Base-by-base conservation (phyloP, 768 basidiomycete genomes). In the Termitomyces sp. region DNA sequence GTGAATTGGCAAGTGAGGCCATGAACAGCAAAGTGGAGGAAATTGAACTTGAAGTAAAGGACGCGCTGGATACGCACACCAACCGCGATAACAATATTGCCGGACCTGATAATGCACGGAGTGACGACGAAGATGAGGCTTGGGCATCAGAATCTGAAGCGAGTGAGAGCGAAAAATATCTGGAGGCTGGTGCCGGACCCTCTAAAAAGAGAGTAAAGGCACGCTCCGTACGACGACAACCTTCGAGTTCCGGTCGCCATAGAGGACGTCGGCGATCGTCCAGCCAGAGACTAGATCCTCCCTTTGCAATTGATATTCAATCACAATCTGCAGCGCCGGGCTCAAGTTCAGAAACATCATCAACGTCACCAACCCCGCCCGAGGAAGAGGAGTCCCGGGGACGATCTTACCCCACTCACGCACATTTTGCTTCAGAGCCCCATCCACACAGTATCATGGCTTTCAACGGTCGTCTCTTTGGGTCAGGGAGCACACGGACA, bases 131-230 rank as follows among this genome's bases (percentile, higher is more conserved):
- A 18, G 85, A 87, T 0, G 87, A 82, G 59, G 84, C 77, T 2
- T 88, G 86, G 87, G 77, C 80, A n/a, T 88, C 86, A 11, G 87
- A 78, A 18, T 88, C 86, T 6, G 88, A 90, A 50, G 72, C 67
- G 24, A 79, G 77, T 57, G 36, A 22, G 11, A 56, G 49, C 39
- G 59, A 60, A 12, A 45, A 55, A 13, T 54, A 41, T 4, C 22
- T 55, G 16, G 34, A 30, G 12, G 27, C 56, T 13, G 54, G 24
- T 48, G 5, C 31, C 16, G 20, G 50, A 24, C 12, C 12, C 6
- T 37, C 34, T 37, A 62, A 59, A 50, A 66, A 57, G 27, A 65
- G 62, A 15, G 24, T 58, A 6, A 66, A 63, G 33, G 48, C 58
- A 9, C 57, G n/a, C 54, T 6, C 50, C 20, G 12, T 36, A 24